Evolutionary conservation across 2,329 filamentous ascomycete genomes (phyloP).

Genomic region (Emmonsiellopsis sp.): DNA sequence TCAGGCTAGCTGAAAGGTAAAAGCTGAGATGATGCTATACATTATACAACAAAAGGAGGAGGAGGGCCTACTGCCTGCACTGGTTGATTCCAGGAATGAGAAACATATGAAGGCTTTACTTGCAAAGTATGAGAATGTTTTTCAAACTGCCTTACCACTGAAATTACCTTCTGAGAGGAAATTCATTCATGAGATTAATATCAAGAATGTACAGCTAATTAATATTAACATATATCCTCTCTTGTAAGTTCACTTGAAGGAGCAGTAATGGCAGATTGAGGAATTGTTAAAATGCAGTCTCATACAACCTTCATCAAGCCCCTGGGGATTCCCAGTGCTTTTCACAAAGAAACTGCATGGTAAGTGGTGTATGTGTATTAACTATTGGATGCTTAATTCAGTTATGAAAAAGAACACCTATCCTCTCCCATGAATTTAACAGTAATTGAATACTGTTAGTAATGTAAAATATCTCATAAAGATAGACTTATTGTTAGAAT

Average conservation of each 20-base stretch:
- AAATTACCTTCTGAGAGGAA: not conserved
- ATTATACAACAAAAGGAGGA: too few relatives aligned
- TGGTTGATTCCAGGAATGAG: not conserved
- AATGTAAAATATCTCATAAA: too few relatives aligned
- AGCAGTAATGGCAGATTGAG: not conserved
- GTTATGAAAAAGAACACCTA: too few relatives aligned
- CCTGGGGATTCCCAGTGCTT: not conserved
- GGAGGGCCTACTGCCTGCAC: fast-evolving
- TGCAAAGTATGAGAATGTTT: not conserved
- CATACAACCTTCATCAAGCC: not conserved
- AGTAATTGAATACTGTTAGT: too few relatives aligned
- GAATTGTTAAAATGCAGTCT: not conserved
- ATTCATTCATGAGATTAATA: not conserved
- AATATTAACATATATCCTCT: not conserved
- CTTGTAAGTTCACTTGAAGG: not conserved
- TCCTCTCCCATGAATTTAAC: too few relatives aligned
- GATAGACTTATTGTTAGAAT: not conserved
- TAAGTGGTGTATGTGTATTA: not conserved
- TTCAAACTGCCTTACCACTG: not conserved
- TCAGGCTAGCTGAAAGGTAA: too few relatives aligned
- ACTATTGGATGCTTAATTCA: too few relatives aligned
- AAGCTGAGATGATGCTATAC: not conserved
- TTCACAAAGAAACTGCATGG: not conserved
- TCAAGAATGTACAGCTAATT: not conserved
- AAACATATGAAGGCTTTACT: not conserved